A percentile compares a stretch with the other conserved stretches of the same genome.
phyloP scores from a whole-genome alignment of 2,329 filamentous ascomycete species.

The Ophiostoma piceae region DNA sequence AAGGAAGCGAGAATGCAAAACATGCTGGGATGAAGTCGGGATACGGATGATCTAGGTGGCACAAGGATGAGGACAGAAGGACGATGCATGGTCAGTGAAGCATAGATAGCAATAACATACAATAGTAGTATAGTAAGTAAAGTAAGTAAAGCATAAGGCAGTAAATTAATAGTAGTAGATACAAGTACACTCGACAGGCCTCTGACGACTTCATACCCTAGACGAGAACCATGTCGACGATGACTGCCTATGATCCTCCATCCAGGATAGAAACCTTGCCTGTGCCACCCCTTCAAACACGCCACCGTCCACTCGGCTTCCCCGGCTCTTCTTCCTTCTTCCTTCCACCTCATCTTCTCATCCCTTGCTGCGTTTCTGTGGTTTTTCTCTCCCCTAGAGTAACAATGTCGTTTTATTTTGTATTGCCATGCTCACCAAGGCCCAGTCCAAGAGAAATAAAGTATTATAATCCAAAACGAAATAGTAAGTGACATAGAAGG shows the following conservation, averaged over 20 bases:
- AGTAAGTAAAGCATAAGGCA: not conserved
- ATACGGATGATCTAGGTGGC: not conserved
- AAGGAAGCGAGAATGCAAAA: not conserved
- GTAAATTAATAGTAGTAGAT: not conserved
- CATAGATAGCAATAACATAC: not conserved
- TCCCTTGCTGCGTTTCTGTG: not conserved
- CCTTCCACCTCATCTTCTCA: too few species aligned
- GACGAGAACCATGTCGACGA: not conserved
- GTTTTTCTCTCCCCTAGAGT: not conserved
- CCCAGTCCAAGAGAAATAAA: constrained; percentile 20
- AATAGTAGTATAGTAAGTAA: not conserved
- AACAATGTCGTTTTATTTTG: constrained; percentile 18
- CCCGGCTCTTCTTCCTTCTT: not conserved
- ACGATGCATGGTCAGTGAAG: not conserved
- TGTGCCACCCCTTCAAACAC: not conserved
- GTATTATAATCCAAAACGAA: constrained; percentile 24
- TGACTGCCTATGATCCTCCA: not conserved
- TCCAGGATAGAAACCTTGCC: not conserved
- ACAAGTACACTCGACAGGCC: not conserved
- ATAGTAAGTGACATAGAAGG: constrained; percentile 3
- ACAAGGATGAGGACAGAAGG: not conserved
- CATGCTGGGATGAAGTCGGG: not conserved
- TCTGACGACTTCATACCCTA: not conserved
- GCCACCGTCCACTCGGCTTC: not conserved
- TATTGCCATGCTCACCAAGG: constrained; percentile 20